Evolutionary conservation across 2,329 filamentous ascomycete species (phyloP), one percentile per base, ranked within the genome.

Genomic region (Alternaria dauci): DNA sequence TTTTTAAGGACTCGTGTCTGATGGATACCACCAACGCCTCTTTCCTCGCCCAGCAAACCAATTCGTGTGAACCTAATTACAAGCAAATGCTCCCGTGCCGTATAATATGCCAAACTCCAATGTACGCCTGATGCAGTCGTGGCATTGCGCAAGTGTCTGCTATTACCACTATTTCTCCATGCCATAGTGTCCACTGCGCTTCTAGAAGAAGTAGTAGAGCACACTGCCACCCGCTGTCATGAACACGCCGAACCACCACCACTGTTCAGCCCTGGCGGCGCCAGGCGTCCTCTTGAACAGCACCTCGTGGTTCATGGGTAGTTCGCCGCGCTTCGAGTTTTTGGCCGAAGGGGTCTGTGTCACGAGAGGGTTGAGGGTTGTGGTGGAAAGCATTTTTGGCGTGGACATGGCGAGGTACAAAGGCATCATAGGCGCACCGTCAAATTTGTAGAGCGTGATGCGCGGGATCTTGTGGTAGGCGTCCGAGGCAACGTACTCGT

Each of bases 361-460:
- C 4, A 75, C 73, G 20, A 79, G 72, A 1, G 88, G 87, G 70
- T 91, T 88, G 61, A 92, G 80, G 0, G 88, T 90, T 11, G 82
- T 81, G 3, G 89, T 91, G 2, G 89, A 89, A 6, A 91, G 84
- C 88, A 92, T 92, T 71, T 88, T 79, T 0, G 89, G 89, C 5
- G 88, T 86, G 12, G 78, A 82, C 72, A 84, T 87, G 64, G 84
- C 85, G 46, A 90, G 82, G 76, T 89, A 92, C 82, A 92, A 83
- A 11, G 89, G 89, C 66, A 89, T 85, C 78, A 91, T 80, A 11
- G 88, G 88, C 1, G 86, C 78, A 59, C 89, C 89, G 72, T 91
- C 87, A 68, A 84, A 87, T 68, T 84, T 76, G 76, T 82, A 89
- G 46, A 92, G 83, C 66, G 91, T 87, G 25, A 92, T 84, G 55